phyloP scores from a whole-genome alignment of 148 eudicot species.

The Salicornia ramosissima region DNA sequence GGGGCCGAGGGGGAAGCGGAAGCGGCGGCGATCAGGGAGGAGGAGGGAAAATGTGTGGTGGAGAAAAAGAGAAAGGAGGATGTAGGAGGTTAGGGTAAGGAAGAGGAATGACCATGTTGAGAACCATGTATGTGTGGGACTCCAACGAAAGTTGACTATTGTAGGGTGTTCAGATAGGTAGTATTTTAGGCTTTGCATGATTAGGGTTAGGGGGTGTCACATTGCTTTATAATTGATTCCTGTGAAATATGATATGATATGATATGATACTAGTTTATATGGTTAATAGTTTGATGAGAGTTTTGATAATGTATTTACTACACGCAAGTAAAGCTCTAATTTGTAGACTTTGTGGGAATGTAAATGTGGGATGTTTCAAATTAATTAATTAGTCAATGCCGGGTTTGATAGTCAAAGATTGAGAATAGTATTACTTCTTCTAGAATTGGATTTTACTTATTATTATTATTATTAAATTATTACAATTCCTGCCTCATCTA shows the following conservation, averaged over 20 bases:
- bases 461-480: no score
- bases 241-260: slow-evolving; percentile 13
- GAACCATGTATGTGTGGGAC: slow-evolving; percentile 43
- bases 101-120: slow-evolving; percentile 47
- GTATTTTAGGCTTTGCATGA: slow-evolving; percentile 20
- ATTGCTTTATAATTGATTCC: not conserved
- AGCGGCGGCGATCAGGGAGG: slow-evolving; percentile 14
- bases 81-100: slow-evolving; percentile 22
- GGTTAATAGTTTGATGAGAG: no score
- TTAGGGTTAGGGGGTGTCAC: not conserved
- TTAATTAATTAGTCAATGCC: no score
- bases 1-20: slow-evolving; percentile 28
- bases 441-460: no score
- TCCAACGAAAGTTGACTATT: slow-evolving; percentile 42
- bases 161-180: slow-evolving; percentile 42
- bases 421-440: no score
- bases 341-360: no score
- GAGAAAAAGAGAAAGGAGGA: slow-evolving; percentile 28
- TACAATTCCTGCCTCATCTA: no score
- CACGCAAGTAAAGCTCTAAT: no score
- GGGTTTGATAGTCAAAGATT: no score
- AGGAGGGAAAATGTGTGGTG: slow-evolving; percentile 19
- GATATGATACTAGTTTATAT: no score
- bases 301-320: no score
- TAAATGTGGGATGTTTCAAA: no score